A percentile compares a stretch with the other conserved stretches of the same genome.
These are phyloP conservation scores for Hortiboletus rubellus DNA, from an alignment of 1,284 basidiomycete species.

Conservation along the genomic window DNA sequence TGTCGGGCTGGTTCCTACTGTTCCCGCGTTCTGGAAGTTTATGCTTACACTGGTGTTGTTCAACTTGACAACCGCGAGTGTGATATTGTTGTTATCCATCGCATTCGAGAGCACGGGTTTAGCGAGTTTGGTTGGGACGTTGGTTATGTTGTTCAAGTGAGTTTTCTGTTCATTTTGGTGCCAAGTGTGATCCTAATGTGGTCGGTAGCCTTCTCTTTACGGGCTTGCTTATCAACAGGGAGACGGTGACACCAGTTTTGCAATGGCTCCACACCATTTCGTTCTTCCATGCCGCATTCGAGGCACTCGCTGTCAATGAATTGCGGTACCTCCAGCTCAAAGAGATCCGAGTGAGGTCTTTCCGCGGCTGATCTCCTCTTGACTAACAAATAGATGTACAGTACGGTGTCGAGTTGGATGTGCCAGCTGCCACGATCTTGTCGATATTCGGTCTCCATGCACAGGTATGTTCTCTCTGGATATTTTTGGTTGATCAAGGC, in stretches of 20 bases:
- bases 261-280: constrained; percentile 89
- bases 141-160: constrained; percentile 98
- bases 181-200: neutral
- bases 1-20: constrained; percentile 89
- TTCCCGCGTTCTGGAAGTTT: constrained; percentile 96
- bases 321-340: constrained; percentile 90
- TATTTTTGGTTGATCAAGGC: neutral
- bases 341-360: constrained; percentile 73
- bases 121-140: constrained; percentile 89
- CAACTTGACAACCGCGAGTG: constrained; percentile 91
- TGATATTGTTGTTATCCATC: constrained; percentile 88
- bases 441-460: constrained; percentile 88
- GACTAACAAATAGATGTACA: constrained; percentile 34
- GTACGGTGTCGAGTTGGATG: constrained; percentile 93
- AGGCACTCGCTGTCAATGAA: constrained; percentile 95
- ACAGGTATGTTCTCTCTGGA: constrained; percentile 47
- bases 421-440: constrained; percentile 91
- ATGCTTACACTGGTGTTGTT: constrained; percentile 92
- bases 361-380: neutral
- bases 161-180: constrained; percentile 34
- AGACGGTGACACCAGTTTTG: constrained; percentile 71
- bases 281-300: constrained; percentile 99
- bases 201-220: constrained; percentile 85
- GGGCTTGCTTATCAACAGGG: constrained; percentile 92
- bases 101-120: constrained; percentile 84